Base-by-base conservation (phyloP, 495 filamentous ascomycete species). In the Paragyromitra xinjiangensis region DNA sequence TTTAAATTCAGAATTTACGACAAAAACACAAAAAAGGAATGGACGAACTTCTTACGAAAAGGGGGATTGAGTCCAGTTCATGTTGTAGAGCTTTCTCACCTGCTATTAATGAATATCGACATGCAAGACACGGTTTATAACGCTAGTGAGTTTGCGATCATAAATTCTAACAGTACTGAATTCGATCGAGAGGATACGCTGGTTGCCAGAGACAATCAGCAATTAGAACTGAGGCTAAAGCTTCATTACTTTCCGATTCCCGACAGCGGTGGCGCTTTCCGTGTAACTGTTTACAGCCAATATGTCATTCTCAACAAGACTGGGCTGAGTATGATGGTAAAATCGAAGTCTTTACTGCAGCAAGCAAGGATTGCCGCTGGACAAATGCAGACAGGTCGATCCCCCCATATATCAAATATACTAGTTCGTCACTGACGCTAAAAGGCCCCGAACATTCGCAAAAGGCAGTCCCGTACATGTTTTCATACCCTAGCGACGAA, bases 1-100 rank as follows among this genome's bases (percentile, higher is more conserved):
- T 99, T 99, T 91, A 98, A 98, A 83, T 98, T 98, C 83, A 89
- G 94, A 67, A 98, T 99, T 26, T 98, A 98, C 81, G 95, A 99
- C 85, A 97, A 94, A 86, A 95, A 96, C 83, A 98, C 94, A 0
- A 94, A 92, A 85, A 95, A 96, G 82, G 95, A 99, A 83, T 99
- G 96, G 95, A 95, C 94, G 0, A 99, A 99, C 82, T 99, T 99
- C 86, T 84, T 99, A 24, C 88, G 95, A 65, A 98, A 97, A 83
- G 95, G 95, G 9, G 95, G 95, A 24, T 91, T 97, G 59, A 98
- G 95, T 83, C 95, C 95, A 0, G 94, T 98, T 1, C 95, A 99
- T 84, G 94, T 98, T 7, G 94, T 98, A 51, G 95, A 98, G 83
- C 85, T 98, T 2, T 97, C 95, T 19, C 95, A 98, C 84, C 88